These are phyloP conservation scores for Fulvia fulva DNA, from an alignment of 2,329 filamentous ascomycete species.

Conservation along the genomic window DNA sequence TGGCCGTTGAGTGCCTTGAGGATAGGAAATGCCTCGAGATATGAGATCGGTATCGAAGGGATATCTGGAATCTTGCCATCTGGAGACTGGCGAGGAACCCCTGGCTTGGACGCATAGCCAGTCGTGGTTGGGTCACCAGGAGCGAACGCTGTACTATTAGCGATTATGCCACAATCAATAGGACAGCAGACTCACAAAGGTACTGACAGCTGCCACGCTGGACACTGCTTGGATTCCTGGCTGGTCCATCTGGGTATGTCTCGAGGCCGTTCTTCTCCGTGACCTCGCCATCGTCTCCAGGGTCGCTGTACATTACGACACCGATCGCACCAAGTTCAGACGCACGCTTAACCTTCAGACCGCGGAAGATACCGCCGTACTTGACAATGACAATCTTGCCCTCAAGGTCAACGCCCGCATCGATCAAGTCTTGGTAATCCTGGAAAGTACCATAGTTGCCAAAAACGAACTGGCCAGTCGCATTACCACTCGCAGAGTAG, in stretches of 20 bases:
- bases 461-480: constrained; percentile 80
- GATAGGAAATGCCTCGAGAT: constrained; percentile 77
- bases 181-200: constrained; percentile 34
- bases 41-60: constrained; percentile 87
- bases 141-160: constrained; percentile 45
- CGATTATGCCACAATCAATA: neutral
- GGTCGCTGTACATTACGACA: constrained; percentile 80
- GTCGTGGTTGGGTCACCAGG: constrained; percentile 83
- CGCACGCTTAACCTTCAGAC: constrained; percentile 87
- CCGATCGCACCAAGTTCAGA: constrained; percentile 87
- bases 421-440: constrained; percentile 77
- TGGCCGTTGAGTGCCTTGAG: constrained; percentile 87
- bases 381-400: constrained; percentile 85
- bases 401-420: constrained; percentile 68
- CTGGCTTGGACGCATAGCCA: constrained; percentile 89
- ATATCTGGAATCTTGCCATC: constrained; percentile 73
- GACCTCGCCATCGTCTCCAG: constrained; percentile 78
- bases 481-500: constrained; percentile 88
- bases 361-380: constrained; percentile 83
- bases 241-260: constrained; percentile 79
- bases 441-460: constrained; percentile 86
- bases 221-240: constrained; percentile 80
- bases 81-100: constrained; percentile 69
- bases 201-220: constrained; percentile 80
- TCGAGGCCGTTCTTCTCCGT: constrained; percentile 78